These are phyloP conservation scores for Thalassiosira hispida DNA, from an alignment of 352 stramenopile species.

Conservation along the genomic window DNA sequence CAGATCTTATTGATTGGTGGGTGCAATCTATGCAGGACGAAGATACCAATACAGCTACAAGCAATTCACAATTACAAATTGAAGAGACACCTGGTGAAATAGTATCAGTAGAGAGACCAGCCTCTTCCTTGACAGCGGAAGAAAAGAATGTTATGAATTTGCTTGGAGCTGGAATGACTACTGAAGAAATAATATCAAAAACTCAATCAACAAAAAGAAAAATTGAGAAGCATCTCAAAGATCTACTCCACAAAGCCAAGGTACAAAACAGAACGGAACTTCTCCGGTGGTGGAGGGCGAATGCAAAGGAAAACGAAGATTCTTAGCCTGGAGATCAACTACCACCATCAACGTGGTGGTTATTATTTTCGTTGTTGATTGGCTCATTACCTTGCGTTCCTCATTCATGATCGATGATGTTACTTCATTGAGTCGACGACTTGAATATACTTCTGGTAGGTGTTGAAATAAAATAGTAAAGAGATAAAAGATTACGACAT, in stretches of 20 bases:
- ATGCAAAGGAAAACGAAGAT: background rate
- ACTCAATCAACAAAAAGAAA: slow-evolving; percentile 13
- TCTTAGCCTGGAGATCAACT: no score
- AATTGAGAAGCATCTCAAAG: slow-evolving; percentile 16
- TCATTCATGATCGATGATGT: no score
- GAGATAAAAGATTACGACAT: no score
- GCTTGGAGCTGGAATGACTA: slow-evolving; percentile 30
- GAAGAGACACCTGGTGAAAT: background rate
- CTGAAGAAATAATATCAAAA: slow-evolving; percentile 35
- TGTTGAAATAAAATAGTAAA: no score
- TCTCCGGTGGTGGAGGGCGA: slow-evolving; percentile 34
- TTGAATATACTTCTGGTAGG: no score
- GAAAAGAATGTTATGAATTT: slow-evolving; percentile 26
- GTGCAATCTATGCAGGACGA: background rate
- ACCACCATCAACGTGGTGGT: no score
- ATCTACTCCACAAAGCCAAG: slow-evolving; percentile 18
- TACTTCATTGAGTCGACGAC: no score
- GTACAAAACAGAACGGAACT: slow-evolving; percentile 41
- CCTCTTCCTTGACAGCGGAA: slow-evolving; percentile 12
- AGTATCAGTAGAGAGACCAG: background rate
- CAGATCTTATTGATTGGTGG: slow-evolving; percentile 29
- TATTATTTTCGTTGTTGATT: no score
- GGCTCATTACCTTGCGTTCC: no score
- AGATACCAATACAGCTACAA: slow-evolving; percentile 4
- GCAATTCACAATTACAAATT: background rate